A percentile compares a stretch with the other conserved stretches of the same genome.
These are phyloP conservation scores for Parmelia sp. DNA, from an alignment of 495 filamentous ascomycete genomes.

Conservation along the genomic window DNA sequence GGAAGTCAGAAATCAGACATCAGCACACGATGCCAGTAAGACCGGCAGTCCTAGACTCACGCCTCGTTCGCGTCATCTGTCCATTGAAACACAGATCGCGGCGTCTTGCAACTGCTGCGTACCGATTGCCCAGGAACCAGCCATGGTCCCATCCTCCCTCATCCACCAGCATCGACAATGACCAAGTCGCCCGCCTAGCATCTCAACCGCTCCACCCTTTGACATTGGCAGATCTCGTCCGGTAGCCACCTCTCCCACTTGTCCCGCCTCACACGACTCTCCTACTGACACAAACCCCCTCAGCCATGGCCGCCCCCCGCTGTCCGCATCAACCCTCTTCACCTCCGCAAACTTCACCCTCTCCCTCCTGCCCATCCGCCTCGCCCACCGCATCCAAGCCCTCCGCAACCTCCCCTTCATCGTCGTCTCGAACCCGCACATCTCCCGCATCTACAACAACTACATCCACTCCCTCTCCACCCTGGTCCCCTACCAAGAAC, in stretches of 20 bases:
- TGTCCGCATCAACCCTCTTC: conserved; percentile 71
- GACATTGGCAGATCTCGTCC: conserved; percentile 81
- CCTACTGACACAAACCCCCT: conserved; percentile 11
- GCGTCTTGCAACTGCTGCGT: conserved; percentile 8
- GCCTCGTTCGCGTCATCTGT: conserved; percentile 12
- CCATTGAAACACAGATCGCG: conserved; percentile 9
- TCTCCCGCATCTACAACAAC: conserved; percentile 87
- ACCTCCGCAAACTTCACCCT: conserved; percentile 92
- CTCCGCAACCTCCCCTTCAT: conserved; percentile 93
- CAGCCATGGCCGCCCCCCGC: conserved; percentile 85
- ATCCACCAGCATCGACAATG: conserved; percentile 47
- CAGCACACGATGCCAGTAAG: conserved; percentile 4
- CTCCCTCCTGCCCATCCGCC: conserved; percentile 82
- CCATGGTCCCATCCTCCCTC: conserved; percentile 20
- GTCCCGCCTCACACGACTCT: neutral
- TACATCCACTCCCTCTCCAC: conserved; percentile 89
- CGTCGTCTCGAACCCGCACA: conserved; percentile 90
- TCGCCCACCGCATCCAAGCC: conserved; percentile 88
- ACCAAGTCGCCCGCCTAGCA: conserved; percentile 72
- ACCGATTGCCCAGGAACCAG: conserved; percentile 3
- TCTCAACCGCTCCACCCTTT: conserved; percentile 71
- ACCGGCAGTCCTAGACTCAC: conserved; percentile 14
- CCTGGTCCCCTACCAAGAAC: conserved; percentile 72
- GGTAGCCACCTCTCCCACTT: conserved; percentile 42
- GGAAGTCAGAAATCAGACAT: no score